A percentile compares a stretch with the other conserved stretches of the same genome.
phyloP scores from a whole-genome alignment of 2,329 filamentous ascomycete genomes.

The Sarocladium oryzae region DNA sequence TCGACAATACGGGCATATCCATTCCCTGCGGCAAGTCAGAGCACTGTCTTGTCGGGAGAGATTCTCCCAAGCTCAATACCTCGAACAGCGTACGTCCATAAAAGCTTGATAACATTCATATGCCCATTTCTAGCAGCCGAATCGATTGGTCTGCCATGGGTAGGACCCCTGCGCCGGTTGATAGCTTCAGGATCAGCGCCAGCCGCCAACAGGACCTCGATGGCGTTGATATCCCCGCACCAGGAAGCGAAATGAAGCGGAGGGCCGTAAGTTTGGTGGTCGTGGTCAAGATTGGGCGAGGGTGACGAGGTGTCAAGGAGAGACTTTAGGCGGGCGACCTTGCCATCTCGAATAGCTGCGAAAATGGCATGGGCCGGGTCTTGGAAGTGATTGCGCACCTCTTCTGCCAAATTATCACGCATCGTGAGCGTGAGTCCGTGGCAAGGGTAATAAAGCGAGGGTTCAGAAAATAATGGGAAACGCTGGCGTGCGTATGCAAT shows the following conservation, averaged over 20 bases:
- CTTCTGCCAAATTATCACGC: too few relatives aligned
- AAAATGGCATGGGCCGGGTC: not conserved
- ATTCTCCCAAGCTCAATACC: not conserved
- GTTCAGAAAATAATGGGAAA: too few relatives aligned
- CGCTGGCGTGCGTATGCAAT: too few relatives aligned
- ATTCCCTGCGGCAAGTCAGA: slow-evolving; percentile 10
- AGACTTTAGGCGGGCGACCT: not conserved
- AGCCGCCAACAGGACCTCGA: slow-evolving; percentile 12
- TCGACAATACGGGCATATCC: slow-evolving; percentile 14
- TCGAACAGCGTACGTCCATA: not conserved
- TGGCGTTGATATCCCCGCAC: slow-evolving; percentile 11
- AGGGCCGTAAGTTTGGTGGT: not conserved
- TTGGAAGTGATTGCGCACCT: not conserved
- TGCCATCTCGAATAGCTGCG: not conserved
- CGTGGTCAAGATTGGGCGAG: not conserved
- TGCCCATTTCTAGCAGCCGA: not conserved
- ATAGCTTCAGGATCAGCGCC: slow-evolving; percentile 10
- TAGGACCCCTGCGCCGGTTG: not conserved
- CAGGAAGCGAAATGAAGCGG: slow-evolving; percentile 14
- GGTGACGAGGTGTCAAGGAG: not conserved
- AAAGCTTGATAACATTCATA: not conserved
- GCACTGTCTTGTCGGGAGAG: not conserved
- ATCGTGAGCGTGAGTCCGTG: too few relatives aligned
- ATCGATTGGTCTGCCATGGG: not conserved
- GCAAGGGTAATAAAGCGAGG: too few relatives aligned